phyloP scores from a whole-genome alignment of 768 basidiomycete genomes.

The Lactarius sp. region DNA sequence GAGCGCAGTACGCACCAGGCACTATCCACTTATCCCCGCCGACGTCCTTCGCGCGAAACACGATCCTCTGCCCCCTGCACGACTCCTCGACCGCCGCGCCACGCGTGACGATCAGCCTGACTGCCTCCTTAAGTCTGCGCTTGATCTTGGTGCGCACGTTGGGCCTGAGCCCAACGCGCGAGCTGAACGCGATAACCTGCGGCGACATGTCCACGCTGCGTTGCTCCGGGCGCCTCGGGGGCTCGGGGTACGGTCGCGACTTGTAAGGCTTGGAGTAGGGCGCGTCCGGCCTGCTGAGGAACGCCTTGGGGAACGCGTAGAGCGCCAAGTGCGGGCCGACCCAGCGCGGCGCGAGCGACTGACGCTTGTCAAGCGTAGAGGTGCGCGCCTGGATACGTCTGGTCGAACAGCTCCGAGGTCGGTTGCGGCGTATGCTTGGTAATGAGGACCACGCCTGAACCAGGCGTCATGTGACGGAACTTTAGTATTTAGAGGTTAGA shows the following conservation, averaged over 20 bases:
- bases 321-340: background rate
- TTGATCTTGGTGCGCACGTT: constrained; percentile 8
- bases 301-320: constrained; percentile 20
- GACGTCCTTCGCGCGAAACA: background rate
- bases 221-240: background rate
- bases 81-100: constrained; percentile 6
- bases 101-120: constrained; percentile 5
- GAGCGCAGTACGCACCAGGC: constrained; percentile 6
- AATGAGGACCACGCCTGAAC: constrained; percentile 8
- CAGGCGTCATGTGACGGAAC: constrained; percentile 15
- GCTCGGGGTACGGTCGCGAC: background rate
- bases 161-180: background rate
- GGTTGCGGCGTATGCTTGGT: background rate
- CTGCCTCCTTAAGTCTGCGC: constrained; percentile 11
- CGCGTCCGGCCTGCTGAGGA: constrained; percentile 3
- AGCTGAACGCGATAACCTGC: background rate
- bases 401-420: constrained; percentile 2
- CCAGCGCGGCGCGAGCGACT: constrained; percentile 10
- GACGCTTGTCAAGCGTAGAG: constrained; percentile 1
- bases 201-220: constrained; percentile 13
- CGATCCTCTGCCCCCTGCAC: background rate
- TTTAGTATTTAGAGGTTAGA: background rate
- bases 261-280: background rate
- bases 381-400: constrained; percentile 10
- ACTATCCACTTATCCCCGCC: constrained; percentile 18